Percentiles rank a stretch among this genome's conserved stretches.
Evolutionary conservation across 139 green algal species (phyloP).

Genomic region (Volvox reticuliferus): DNA sequence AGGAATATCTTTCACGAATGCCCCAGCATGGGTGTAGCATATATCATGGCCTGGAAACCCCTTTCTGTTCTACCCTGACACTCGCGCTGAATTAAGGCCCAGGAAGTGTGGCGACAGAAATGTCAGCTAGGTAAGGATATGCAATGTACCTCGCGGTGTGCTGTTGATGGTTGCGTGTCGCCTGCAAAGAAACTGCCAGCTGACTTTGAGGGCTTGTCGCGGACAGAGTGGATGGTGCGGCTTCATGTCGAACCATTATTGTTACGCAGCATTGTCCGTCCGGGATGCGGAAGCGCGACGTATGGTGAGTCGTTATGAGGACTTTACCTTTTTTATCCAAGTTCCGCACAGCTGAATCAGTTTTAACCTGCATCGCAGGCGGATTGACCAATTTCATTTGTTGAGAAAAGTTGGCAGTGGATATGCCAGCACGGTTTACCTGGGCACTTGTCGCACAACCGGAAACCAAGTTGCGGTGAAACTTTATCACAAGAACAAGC

Average conservation of each 20-base stretch:
- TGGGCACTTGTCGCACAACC: conserved; percentile 56
- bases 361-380: conserved; percentile 43
- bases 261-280: conserved; percentile 55
- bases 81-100: not conserved
- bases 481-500: conserved; percentile 70
- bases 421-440: conserved; percentile 72
- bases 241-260: conserved; percentile 50
- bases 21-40: not conserved
- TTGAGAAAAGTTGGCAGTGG: conserved; percentile 60
- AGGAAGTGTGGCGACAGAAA: not conserved
- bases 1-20: no score
- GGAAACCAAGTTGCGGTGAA: conserved; percentile 66
- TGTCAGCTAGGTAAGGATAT: conserved; percentile 18
- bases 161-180: not conserved
- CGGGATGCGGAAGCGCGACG: conserved; percentile 48
- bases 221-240: conserved; percentile 15
- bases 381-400: conserved; percentile 65
- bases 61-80: not conserved
- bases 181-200: conserved; percentile 6
- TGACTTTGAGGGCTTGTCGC: not conserved
- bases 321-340: not conserved
- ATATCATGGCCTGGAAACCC: not conserved
- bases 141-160: not conserved
- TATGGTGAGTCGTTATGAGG: conserved; percentile 41
- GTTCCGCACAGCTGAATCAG: not conserved